Evolutionary conservation across 352 stramenopile genomes (phyloP).

Genomic region (Phytopythium litorale): DNA sequence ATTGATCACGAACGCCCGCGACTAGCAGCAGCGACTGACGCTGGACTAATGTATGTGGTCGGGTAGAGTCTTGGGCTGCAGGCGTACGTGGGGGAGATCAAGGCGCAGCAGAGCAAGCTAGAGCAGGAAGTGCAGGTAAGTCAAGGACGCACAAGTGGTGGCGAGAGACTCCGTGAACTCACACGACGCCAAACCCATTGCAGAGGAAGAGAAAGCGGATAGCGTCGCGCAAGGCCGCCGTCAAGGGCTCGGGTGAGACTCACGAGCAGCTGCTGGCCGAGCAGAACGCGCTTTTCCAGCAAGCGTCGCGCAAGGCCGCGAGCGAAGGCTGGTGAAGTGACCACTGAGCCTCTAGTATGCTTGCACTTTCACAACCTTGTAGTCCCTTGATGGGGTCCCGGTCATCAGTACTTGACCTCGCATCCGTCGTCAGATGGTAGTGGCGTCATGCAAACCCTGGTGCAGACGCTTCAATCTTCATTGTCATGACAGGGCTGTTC

Average conservation of each 20-base stretch:
- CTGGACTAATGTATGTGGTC: background rate
- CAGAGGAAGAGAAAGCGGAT: conserved; percentile 44
- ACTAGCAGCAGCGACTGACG: background rate
- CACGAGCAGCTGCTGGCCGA: conserved; percentile 64
- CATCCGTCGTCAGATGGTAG: too few species aligned
- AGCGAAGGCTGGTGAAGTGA: conserved; percentile 60
- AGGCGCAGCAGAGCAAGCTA: conserved; percentile 24
- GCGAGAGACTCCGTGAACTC: background rate
- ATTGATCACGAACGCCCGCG: background rate
- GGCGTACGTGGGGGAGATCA: conserved; percentile 25
- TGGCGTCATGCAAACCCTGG: too few species aligned
- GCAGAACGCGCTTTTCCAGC: conserved; percentile 71
- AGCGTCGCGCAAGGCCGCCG: conserved; percentile 30
- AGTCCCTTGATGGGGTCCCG: too few species aligned
- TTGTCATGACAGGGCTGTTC: background rate
- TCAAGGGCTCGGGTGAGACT: conserved; percentile 15
- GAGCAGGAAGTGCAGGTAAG: conserved; percentile 27
- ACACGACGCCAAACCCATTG: background rate
- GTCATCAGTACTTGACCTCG: too few species aligned
- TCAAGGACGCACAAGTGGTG: background rate
- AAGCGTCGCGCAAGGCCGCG: conserved; percentile 53
- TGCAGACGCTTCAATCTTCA: too few species aligned
- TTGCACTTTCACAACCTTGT: too few species aligned
- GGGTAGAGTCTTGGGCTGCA: conserved; percentile 33
- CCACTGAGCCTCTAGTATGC: too few species aligned